Percentiles rank a stretch among this genome's conserved stretches.
phyloP scores from a whole-genome alignment of 495 filamentous ascomycete genomes.

The Chaetomium tenue region DNA sequence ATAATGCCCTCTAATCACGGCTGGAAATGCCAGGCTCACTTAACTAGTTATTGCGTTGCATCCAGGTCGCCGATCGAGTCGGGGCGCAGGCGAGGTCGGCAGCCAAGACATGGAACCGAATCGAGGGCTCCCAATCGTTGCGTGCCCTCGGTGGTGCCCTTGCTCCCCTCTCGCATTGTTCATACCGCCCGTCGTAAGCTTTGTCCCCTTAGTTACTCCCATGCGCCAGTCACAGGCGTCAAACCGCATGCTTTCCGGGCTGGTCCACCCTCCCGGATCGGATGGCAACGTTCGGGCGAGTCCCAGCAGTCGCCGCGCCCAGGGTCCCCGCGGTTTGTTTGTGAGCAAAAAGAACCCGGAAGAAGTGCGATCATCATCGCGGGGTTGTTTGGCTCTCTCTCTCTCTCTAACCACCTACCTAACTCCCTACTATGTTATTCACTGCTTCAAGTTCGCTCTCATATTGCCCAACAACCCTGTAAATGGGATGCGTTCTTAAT shows the following conservation, averaged over 20 bases:
- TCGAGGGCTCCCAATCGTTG: constrained; percentile 9
- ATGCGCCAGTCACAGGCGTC: constrained; percentile 8
- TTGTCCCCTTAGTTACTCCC: constrained; percentile 8
- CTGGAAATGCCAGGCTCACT: background rate
- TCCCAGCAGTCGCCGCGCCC: constrained; percentile 1
- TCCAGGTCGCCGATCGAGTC: background rate
- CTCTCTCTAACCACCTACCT: too few species aligned
- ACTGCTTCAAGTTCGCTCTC: background rate
- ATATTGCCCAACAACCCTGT: background rate
- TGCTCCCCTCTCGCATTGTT: background rate
- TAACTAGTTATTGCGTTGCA: background rate
- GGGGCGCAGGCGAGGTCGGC: constrained; percentile 4
- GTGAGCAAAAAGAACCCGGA: background rate
- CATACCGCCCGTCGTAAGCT: background rate
- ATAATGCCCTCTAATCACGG: background rate
- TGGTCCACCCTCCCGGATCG: constrained; percentile 4
- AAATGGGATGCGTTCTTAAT: background rate
- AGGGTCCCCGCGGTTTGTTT: background rate
- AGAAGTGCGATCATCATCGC: constrained; percentile 5
- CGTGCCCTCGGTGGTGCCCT: constrained; percentile 6
- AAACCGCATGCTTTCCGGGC: background rate
- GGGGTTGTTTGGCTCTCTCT: background rate
- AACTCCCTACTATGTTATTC: too few species aligned
- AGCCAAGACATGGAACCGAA: constrained; percentile 18
- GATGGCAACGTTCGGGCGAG: background rate